Conservation (phyloP, 177 flowering plant genomes). For the Vitis hybrid region DNA sequence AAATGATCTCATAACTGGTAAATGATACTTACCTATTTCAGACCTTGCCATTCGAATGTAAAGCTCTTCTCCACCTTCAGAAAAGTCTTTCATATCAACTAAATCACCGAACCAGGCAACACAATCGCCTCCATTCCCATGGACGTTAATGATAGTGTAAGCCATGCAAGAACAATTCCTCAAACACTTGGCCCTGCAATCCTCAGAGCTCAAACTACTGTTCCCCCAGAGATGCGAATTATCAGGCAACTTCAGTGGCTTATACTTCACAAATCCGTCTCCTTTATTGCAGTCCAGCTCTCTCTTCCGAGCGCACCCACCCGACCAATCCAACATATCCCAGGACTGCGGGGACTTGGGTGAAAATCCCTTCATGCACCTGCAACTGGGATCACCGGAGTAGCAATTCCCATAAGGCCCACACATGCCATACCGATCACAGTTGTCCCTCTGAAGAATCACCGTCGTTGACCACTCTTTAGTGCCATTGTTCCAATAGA, state of each 20-base stretch:
- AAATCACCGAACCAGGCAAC: constrained; percentile 33
- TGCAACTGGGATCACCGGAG: too few species aligned
- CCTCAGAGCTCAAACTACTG: background rate
- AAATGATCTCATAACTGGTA: background rate
- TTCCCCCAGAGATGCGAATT: background rate
- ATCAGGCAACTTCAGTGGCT: constrained; percentile 19
- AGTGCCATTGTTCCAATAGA: too few species aligned
- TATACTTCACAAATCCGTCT: constrained; percentile 15
- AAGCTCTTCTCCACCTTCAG: constrained; percentile 21
- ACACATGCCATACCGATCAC: too few species aligned
- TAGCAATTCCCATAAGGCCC: too few species aligned
- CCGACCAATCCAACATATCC: too few species aligned
- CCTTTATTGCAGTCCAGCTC: background rate
- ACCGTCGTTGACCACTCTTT: too few species aligned
- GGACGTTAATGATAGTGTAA: background rate
- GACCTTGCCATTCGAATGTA: constrained; percentile 25
- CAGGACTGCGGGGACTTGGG: too few species aligned
- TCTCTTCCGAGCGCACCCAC: constrained; percentile 1
- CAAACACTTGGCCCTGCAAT: constrained; percentile 14
- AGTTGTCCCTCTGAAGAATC: too few species aligned
- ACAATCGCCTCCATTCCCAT: constrained; percentile 22
- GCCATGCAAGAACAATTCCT: constrained; percentile 24
- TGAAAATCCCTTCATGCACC: too few species aligned
- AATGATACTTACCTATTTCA: constrained; percentile 25
- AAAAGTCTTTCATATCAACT: constrained; percentile 25